Conservation (phyloP, 2,329 filamentous ascomycete species). For the Arthrocladium fulminans region DNA sequence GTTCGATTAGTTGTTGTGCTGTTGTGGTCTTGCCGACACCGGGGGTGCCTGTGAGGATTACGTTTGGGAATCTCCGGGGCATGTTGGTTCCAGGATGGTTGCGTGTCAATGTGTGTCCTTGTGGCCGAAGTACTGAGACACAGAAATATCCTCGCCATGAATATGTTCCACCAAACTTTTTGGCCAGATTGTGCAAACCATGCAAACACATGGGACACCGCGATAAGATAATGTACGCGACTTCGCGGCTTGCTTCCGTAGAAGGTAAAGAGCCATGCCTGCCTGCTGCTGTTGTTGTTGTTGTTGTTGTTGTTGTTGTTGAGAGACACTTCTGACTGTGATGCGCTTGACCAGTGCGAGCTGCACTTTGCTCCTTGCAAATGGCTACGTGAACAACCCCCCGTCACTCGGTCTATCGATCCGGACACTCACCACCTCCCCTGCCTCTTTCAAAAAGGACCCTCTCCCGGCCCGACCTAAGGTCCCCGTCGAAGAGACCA, state of each 20-base stretch:
- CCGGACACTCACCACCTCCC: slow-evolving; percentile 18
- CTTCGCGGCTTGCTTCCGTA: too few species aligned
- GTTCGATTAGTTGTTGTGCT: slow-evolving; percentile 57
- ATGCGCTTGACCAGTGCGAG: too few species aligned
- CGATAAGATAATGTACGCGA: not conserved
- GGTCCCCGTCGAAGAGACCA: slow-evolving; percentile 66
- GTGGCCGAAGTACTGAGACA: not conserved
- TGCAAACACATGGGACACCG: not conserved
- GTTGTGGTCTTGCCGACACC: slow-evolving; percentile 95
- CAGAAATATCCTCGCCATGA: not conserved
- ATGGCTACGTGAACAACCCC: too few species aligned
- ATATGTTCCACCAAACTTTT: not conserved
- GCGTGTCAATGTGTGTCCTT: not conserved
- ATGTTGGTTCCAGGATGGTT: slow-evolving; percentile 8
- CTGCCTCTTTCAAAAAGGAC: slow-evolving; percentile 39
- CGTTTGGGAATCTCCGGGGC: slow-evolving; percentile 55
- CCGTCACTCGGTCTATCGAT: not conserved
- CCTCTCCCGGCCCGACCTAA: slow-evolving; percentile 61
- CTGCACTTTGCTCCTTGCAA: too few species aligned
- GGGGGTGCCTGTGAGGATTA: slow-evolving; percentile 90
- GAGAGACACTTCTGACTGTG: too few species aligned
- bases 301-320: too few species aligned
- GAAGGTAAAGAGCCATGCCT: too few species aligned
- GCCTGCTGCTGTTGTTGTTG: too few species aligned
- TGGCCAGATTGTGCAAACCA: not conserved